Evolutionary conservation across 1,284 basidiomycete genomes (phyloP).

Genomic region (Tilletia horrida): DNA sequence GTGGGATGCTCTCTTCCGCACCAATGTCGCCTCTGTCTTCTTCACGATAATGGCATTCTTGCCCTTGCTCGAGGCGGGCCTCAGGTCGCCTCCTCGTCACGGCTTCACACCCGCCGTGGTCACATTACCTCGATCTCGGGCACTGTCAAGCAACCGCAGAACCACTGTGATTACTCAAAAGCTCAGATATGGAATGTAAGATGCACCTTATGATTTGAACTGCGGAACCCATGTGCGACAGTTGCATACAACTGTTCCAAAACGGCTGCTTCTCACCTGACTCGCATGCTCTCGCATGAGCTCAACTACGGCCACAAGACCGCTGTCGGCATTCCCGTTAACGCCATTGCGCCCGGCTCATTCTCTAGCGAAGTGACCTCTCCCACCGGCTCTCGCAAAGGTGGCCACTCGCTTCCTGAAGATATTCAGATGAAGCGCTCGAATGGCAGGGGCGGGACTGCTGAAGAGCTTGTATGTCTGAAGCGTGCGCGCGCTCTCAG

Average conservation of each 20-base stretch:
- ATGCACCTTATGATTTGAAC: too few species aligned
- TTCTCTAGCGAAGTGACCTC: conserved; percentile 44
- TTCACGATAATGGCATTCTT: conserved; percentile 47
- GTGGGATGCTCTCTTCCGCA: conserved; percentile 34
- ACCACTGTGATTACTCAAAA: conserved; percentile 13
- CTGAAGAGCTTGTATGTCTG: conserved; percentile 31
- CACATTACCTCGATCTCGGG: conserved; percentile 24
- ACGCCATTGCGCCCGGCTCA: conserved; percentile 44
- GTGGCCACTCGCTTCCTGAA: not conserved
- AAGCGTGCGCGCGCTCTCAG: not conserved
- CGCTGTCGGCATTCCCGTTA: conserved; percentile 29
- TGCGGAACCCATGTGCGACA: too few species aligned
- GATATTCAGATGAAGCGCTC: not conserved
- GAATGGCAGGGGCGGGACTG: conserved; percentile 30
- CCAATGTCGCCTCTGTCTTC: conserved; percentile 36
- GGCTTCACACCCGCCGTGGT: conserved; percentile 18
- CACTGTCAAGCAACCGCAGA: conserved; percentile 34
- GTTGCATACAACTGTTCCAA: conserved; percentile 44
- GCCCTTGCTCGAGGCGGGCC: conserved; percentile 34
- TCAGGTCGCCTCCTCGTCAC: not conserved
- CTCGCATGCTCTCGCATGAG: conserved; percentile 42
- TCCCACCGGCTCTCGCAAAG: not conserved
- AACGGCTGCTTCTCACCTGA: conserved; percentile 44
- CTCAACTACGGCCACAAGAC: conserved; percentile 30
- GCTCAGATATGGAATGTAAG: too few species aligned